Percentiles rank a stretch among this genome's conserved stretches.
These are phyloP conservation scores for Podaxis mareebaensis DNA, from an alignment of 768 basidiomycete genomes.

Conservation along the genomic window DNA sequence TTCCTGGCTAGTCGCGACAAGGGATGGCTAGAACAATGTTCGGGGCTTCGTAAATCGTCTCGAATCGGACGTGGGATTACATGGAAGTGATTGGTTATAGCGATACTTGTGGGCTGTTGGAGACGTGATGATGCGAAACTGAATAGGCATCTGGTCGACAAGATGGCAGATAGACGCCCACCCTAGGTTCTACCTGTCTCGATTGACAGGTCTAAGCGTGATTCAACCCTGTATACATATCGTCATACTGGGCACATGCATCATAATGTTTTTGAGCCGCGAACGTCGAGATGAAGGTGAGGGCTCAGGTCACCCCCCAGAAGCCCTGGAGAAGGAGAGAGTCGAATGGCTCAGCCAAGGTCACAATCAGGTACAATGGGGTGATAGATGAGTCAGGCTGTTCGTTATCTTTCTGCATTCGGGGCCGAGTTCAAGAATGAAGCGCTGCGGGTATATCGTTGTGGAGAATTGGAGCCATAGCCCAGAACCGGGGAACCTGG, in stretches of 20 bases:
- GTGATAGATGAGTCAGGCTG: not conserved
- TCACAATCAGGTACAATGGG: not conserved
- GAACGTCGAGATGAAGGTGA: not conserved
- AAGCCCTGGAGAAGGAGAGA: not conserved
- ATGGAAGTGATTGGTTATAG: too few relatives aligned
- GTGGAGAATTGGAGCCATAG: not conserved
- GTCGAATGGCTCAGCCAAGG: not conserved
- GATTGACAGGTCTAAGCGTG: not conserved
- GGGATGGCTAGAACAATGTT: not conserved
- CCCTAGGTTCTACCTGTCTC: not conserved
- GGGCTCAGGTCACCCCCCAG: too few relatives aligned
- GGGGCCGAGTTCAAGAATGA: not conserved
- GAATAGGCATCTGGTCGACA: not conserved
- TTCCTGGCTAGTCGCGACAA: not conserved
- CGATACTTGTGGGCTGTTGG: not conserved
- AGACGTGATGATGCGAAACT: not conserved
- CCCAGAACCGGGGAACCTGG: too few relatives aligned
- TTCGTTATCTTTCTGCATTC: not conserved
- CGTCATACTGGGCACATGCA: constrained; percentile 7
- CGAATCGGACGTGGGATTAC: too few relatives aligned
- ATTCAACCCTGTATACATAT: constrained; percentile 1
- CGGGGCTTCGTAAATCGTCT: too few relatives aligned
- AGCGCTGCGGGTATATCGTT: not conserved
- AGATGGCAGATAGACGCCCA: constrained; percentile 9
- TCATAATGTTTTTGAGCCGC: not conserved